phyloP scores from a whole-genome alignment of 495 filamentous ascomycete genomes.

The Schizothecium vesticola region DNA sequence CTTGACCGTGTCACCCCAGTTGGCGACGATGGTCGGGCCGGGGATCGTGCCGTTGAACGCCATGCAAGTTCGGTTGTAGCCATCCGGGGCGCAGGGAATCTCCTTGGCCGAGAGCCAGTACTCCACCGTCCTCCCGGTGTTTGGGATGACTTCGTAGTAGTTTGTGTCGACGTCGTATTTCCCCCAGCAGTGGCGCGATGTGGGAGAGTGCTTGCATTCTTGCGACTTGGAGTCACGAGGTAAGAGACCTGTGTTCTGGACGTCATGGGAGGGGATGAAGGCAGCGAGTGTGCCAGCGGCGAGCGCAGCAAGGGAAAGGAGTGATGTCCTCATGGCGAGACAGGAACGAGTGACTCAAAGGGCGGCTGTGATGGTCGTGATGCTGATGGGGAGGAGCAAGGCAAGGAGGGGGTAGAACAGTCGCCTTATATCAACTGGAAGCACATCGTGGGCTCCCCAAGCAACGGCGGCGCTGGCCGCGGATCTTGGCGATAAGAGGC shows the following conservation, averaged over 20 bases:
- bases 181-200: slow-evolving; percentile 22
- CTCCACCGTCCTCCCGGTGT: slow-evolving; percentile 15
- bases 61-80: slow-evolving; percentile 49
- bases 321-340: neutral
- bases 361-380: neutral
- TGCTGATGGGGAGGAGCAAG: neutral
- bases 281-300: neutral
- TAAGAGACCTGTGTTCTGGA: neutral
- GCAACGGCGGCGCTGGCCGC: neutral
- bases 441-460: neutral
- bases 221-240: neutral
- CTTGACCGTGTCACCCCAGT: slow-evolving; percentile 51
- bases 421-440: neutral
- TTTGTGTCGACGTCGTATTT: slow-evolving; percentile 24
- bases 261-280: neutral
- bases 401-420: neutral
- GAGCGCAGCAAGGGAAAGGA: neutral
- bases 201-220: slow-evolving; percentile 10
- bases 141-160: slow-evolving; percentile 21
- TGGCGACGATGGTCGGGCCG: slow-evolving; percentile 49
- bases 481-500: neutral
- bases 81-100: slow-evolving; percentile 43
- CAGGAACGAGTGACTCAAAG: neutral
- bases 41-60: slow-evolving; percentile 53
- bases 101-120: slow-evolving; percentile 29